phyloP scores from a whole-genome alignment of 495 filamentous ascomycete species.

The Sordaria brevicollis region DNA sequence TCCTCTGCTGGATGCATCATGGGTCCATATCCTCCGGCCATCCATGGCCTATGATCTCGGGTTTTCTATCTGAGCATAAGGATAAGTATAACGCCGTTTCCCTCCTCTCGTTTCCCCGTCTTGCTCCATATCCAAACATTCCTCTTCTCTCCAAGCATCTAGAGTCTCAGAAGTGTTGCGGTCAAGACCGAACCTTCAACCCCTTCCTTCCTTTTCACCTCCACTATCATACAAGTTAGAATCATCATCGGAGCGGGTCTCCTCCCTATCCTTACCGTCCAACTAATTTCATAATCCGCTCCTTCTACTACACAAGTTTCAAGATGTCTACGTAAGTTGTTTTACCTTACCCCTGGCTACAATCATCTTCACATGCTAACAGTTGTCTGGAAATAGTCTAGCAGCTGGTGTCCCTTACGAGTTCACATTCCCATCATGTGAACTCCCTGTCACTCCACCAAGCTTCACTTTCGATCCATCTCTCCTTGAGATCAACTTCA shows the following conservation, averaged over 20 bases:
- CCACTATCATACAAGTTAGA: constrained; percentile 8
- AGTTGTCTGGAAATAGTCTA: constrained; percentile 24
- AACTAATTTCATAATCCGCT: constrained; percentile 29
- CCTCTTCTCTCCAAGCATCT: constrained; percentile 9
- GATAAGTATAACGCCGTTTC: constrained; percentile 25
- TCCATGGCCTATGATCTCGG: constrained; percentile 26
- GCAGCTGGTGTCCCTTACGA: constrained; percentile 43
- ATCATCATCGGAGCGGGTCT: constrained; percentile 31
- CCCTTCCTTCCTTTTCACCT: constrained; percentile 13
- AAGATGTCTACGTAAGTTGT: constrained; percentile 43
- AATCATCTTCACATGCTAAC: constrained; percentile 13
- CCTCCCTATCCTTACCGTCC: constrained; percentile 13
- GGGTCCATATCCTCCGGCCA: constrained; percentile 25
- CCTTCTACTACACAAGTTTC: constrained; percentile 14
- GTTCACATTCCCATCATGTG: constrained; percentile 39
- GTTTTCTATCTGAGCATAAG: constrained; percentile 14
- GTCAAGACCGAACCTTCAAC: constrained; percentile 4
- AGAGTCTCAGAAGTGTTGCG: constrained; percentile 20
- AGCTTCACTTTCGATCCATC: constrained; percentile 46
- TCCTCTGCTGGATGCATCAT: constrained; percentile 21
- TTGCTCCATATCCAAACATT: constrained; percentile 20
- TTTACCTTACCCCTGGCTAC: not conserved
- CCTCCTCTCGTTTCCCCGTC: constrained; percentile 25
- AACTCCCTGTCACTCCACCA: constrained; percentile 33
- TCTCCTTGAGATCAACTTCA: constrained; percentile 38